Evolutionary conservation across 2,329 filamentous ascomycete species (phyloP), one percentile per base, ranked within the genome.

Genomic region (Trichoderma sp.): DNA sequence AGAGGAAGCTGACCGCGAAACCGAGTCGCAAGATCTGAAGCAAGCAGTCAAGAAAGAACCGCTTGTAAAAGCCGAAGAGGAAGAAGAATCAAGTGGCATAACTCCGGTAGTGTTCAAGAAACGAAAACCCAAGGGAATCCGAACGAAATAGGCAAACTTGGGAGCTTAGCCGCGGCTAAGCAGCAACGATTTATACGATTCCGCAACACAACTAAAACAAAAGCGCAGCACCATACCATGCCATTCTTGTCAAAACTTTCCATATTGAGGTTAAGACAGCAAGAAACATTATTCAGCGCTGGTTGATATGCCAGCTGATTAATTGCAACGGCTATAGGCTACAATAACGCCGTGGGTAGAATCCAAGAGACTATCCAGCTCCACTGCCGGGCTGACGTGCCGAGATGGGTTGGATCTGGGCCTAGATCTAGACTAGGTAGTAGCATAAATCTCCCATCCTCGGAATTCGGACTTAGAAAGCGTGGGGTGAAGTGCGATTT

Each of bases 31-130:
- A 29, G 71, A 70, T 16, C 19, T 40, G 43, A 37, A 60, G 33
- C 47, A 35, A 31, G 13, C 13, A 6, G 10, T 61, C 7, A 71
- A 74, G 35, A 60, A 71, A 19, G 49, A 69, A 0, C 33, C 70
- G n/a, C 27, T 71, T 35, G 55, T 83, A 31, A 86, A 86, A 76
- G 76, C 81, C 60, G 85, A 87, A 70, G 77, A 75, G 5, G 75
- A 71, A 2, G 73, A 61, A 19, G 64, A 62, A 10, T 31, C n/a
- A 5, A 56, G 75, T 6, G 76, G 72, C 0, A 35, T 77, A 3
- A 76, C 82, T 13, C 83, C 86, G 3, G 85, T 93, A 2, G 82
- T 93, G 3, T 96, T 95, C 80, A 95, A 94, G 81, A 94, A 94
- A 81, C 84, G 92, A 66, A 95, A 93, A 76, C 83, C 88, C 16